Evolutionary conservation across 1,284 basidiomycete species (phyloP), one percentile per base, ranked within the genome.

Genomic region (Butyriboletus appendiculatus): DNA sequence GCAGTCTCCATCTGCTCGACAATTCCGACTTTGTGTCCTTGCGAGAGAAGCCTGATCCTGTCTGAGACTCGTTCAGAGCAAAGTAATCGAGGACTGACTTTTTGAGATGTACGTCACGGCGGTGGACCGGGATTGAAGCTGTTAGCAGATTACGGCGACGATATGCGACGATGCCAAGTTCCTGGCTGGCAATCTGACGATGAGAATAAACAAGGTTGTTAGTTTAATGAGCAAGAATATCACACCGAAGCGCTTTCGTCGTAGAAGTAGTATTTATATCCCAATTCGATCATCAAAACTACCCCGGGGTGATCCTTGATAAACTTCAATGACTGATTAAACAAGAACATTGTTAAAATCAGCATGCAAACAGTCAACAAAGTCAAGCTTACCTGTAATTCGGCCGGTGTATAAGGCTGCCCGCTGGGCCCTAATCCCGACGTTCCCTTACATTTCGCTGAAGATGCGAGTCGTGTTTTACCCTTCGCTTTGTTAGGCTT

Each of bases 1-100:
- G 96, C 93, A 0, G 96, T 98, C 73, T 99, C 96, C 4, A 81
- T 85, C 70, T 98, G 96, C n/a, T 88, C 82, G 1, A 97, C 87
- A 12, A 99, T 85, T 11, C 96, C 96, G 46, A 99, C 84, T 72
- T 94, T 92, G 69, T 94, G 81, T 0, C 96, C 96, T 50, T 87
- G 82, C 1, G 90, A 87, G 40, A 98, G 81, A 33, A 98, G 79
- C 60, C 92, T 95, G 47, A 28, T 43, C 20, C 16, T 16, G 15
- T 26, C 38, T 45, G 12, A 58, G 44, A 45, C 22, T 40, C 33
- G 32, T 18, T 35, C 34, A 46, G 28, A 20, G 24, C 39, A 9
- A 58, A 53, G 2, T 12, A 33, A 20, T 44, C 15, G 33, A 53
- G 6, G 24, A 38, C 78, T 55, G 59, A 92, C 90, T 94, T 94